Conservation (phyloP, 1,139 yeast genomes). For the Spathaspora sp. region DNA sequence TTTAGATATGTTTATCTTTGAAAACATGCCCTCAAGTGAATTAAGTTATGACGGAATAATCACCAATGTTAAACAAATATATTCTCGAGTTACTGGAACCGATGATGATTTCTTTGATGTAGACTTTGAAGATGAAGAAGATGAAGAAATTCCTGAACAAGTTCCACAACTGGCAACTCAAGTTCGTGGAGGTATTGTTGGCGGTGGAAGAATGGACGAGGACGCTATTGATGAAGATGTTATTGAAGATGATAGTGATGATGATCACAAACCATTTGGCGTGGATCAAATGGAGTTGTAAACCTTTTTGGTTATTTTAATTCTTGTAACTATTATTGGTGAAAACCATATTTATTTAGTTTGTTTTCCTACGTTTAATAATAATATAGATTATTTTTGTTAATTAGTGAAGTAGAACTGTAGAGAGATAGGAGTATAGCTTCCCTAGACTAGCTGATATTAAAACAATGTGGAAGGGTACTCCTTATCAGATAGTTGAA, state of each 20-base stretch:
- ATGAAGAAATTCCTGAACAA: slow-evolving; percentile 25
- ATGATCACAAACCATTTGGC: slow-evolving; percentile 54
- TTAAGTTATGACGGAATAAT: slow-evolving; percentile 88
- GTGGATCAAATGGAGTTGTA: slow-evolving; percentile 70
- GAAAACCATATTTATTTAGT: neutral
- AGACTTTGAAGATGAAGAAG: slow-evolving; percentile 94
- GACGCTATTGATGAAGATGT: slow-evolving; percentile 34
- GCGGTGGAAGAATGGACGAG: slow-evolving; percentile 35
- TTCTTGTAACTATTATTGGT: neutral
- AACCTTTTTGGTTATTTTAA: slow-evolving; percentile 5
- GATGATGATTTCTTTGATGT: slow-evolving; percentile 95
- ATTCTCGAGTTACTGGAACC: slow-evolving; percentile 79
- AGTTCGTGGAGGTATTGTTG: slow-evolving; percentile 18
- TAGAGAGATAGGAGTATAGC: no score
- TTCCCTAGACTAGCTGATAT: no score
- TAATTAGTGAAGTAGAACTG: no score
- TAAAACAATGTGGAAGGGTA: neutral
- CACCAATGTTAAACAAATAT: slow-evolving; percentile 74
- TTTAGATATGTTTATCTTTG: slow-evolving; percentile 51
- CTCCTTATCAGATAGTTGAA: no score
- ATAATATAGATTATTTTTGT: slow-evolving; percentile 1
- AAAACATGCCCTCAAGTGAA: slow-evolving; percentile 77
- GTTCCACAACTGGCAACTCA: neutral
- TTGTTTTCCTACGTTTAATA: neutral
- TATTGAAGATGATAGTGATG: slow-evolving; percentile 48